Evolutionary conservation across 495 filamentous ascomycete genomes (phyloP), one percentile per base, ranked within the genome.

Genomic region (Talaromyces thailandensis): DNA sequence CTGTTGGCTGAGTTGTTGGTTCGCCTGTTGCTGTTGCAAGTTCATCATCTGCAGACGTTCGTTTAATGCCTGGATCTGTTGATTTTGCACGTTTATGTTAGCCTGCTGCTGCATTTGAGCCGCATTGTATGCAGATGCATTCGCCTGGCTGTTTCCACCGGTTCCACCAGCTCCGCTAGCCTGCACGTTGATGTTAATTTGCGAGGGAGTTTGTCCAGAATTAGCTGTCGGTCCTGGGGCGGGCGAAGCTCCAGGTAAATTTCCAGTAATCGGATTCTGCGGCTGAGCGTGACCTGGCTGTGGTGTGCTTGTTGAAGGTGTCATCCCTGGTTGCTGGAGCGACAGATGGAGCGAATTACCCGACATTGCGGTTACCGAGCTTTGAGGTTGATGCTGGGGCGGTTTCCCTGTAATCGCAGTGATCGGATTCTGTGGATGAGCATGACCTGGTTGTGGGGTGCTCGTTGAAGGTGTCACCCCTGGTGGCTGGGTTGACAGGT

Each of bases 11-110:
- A 29, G 12, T 23, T 31, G 26, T 11, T 57, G 55, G 16, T 25
- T 21, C 28, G 28, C 12, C 9, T 31, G 55, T n/a, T 57, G 55
- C n/a, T 57, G 55, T 23, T 57, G 55, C 26, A 57, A 23, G 29
- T 35, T 57, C 55, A 57, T 57, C 55, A 35, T 35, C n/a, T 57
- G 28, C 3, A 57, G 12, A 31, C 28, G 55, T 21, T 57, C 28
- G 18, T 57, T 14, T 35, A 57, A 57, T 57, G 55, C 26, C 21
- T 57, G 55, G 6, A 57, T 31, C 35, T 57, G 55, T 23, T 57
- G 55, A 16, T 57, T 57, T 7, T 57, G 55, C 16, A 31, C 12
- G 11, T 57, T 57, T 16, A 35, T 57, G 14, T 11, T 57, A 21
- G 14, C 14, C 12, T 55, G 51, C 9, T 55, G 51, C 16, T 55